A percentile compares a stretch with the other conserved stretches of the same genome.
Conservation (phyloP, 1,284 basidiomycete genomes). For the Cryptococcus sp. region DNA sequence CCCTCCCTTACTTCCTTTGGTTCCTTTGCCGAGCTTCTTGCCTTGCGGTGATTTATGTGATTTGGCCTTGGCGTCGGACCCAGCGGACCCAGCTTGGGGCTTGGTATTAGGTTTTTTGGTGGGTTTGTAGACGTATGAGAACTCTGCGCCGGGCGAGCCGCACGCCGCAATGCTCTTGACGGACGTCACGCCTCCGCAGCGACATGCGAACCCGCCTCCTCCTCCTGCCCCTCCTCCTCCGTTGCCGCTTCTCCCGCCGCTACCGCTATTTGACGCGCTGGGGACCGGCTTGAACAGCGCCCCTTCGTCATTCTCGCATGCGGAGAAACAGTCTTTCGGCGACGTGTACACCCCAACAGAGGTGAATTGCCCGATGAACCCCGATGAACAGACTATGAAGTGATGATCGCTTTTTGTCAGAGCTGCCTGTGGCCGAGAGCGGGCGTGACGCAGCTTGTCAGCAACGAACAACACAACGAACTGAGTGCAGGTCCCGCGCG, state of each 20-base stretch:
- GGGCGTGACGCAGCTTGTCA: not conserved
- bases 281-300: conserved; percentile 4
- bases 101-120: not conserved
- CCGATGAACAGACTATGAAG: conserved; percentile 9
- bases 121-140: conserved; percentile 12
- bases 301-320: conserved; percentile 5
- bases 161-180: conserved; percentile 12
- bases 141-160: conserved; percentile 7
- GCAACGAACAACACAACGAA: not conserved
- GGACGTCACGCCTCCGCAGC: conserved; percentile 9
- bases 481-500: not conserved
- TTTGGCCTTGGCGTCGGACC: not conserved
- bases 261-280: not conserved
- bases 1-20: not conserved
- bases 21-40: conserved; percentile 2
- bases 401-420: conserved; percentile 11
- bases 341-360: conserved; percentile 7
- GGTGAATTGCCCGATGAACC: conserved; percentile 10
- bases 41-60: not conserved
- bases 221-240: no score
- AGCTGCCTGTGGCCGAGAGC: conserved; percentile 5
- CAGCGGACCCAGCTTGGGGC: not conserved
- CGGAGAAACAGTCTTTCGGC: conserved; percentile 5
- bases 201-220: conserved; percentile 6
- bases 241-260: no score